These are phyloP conservation scores for Cichorium intybus DNA, from an alignment of 140 eudicot genomes.

Conservation along the genomic window DNA sequence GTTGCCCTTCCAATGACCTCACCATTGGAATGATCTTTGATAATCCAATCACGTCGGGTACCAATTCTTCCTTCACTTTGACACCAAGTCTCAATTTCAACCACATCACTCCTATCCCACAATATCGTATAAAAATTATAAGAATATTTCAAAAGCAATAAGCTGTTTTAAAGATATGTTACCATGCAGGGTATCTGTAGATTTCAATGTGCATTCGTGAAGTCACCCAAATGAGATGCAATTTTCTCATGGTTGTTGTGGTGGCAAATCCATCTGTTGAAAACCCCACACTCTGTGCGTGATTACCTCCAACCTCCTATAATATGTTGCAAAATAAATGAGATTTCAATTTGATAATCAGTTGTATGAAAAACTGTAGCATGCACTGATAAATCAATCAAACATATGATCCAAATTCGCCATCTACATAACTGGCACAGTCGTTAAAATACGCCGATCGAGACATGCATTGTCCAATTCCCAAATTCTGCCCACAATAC, in stretches of 20 bases:
- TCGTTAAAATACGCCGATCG: background rate
- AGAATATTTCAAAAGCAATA: background rate
- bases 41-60: constrained; percentile 94
- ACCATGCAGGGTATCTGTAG: constrained; percentile 96
- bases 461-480: constrained; percentile 27
- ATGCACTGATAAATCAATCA: background rate
- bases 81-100: constrained; percentile 99
- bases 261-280: constrained; percentile 99
- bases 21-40: constrained; percentile 79
- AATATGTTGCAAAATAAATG: background rate
- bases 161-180: background rate
- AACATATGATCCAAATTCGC: background rate
- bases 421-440: background rate
- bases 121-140: background rate
- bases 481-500: background rate
- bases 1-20: constrained; percentile 98
- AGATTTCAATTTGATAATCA: background rate
- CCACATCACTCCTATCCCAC: constrained; percentile 75
- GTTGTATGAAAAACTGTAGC: background rate
- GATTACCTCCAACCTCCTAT: constrained; percentile 97
- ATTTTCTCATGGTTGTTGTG: constrained; percentile 79
- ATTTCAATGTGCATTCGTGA: constrained; percentile 97
- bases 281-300: constrained; percentile 95
- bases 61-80: constrained; percentile 95
- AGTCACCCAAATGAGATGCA: constrained; percentile 97